A percentile compares a stretch with the other conserved stretches of the same genome.
phyloP scores from a whole-genome alignment of 148 eudicot genomes.

The Rhododendron williamsianum region DNA sequence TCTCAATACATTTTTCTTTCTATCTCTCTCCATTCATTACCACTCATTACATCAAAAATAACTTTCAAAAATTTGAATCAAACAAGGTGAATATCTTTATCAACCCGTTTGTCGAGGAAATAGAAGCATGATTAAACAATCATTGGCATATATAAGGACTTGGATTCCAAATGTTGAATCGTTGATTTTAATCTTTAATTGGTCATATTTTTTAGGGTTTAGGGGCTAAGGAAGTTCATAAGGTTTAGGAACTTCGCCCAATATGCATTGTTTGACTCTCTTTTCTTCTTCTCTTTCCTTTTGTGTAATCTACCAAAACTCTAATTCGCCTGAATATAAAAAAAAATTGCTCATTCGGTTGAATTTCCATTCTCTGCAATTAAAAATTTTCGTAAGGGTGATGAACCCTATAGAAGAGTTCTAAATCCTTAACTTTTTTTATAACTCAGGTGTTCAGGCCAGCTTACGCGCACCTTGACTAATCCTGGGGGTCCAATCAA shows the following conservation, averaged over 20 bases:
- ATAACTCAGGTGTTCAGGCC: no score
- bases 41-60: no score
- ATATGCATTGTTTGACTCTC: background rate
- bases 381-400: background rate
- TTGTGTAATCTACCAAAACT: background rate
- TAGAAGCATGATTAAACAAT: background rate
- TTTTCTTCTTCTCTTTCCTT: background rate
- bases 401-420: background rate
- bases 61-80: no score
- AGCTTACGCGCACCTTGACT: no score
- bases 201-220: background rate
- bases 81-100: no score
- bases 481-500: no score
- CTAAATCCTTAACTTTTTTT: no score
- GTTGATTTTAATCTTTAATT: background rate
- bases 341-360: background rate
- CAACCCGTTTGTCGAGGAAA: background rate
- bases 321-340: background rate
- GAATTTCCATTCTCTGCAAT: background rate
- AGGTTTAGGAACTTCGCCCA: background rate
- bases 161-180: background rate
- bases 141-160: background rate
- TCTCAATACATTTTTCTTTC: no score
- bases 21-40: no score
- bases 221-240: background rate